Evolutionary conservation across 345 rosid genomes (phyloP), one percentile per base, ranked within the genome.

Genomic region (Gynandropsis gynandra): DNA sequence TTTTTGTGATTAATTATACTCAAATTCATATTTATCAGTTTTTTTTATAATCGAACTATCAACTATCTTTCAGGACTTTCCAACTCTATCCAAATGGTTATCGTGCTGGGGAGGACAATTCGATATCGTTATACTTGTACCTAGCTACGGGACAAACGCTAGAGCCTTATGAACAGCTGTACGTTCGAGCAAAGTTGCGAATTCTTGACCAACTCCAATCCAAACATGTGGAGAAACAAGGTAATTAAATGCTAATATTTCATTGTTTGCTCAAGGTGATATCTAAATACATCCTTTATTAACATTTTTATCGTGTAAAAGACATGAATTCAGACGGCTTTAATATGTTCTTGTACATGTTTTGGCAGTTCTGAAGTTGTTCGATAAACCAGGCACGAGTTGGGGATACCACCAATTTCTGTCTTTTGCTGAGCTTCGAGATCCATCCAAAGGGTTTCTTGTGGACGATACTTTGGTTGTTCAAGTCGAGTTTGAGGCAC

Each of bases 401-500:
- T 62, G 55, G 67, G 67, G 67, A 16, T 18, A 0, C 0, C 2
- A 10, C 14, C 14, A 62, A 10, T 39, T 62, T 11, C 47, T 52
- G 52, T 24, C 65, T 12, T 36, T 52, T 16, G 36, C 59, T 36
- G 32, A 44, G 43, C 38, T 52, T 6, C 52, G 47, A 44, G 20
- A 61, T 52, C 12, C 66, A 19, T 48, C 56, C 11, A 63, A 63
- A 42, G 61, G 67, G 7, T 63, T 47, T 1, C 3, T 48, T 54
- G 56, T 48, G 31, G 35, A 47, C 2, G 67, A 63, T 54, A 1
- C 33, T 29, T 19, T 55, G 29, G 41, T 9, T 7, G 61, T 63
- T 15, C 16, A 63, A 63, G 50, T 33, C 4, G 44, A 41, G 18
- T 6, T 63, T 0, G 56, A 55, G 10, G 39, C 31, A 1, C 7